Evolutionary conservation across 495 filamentous ascomycete species (phyloP).

Genomic region (Jackrogersella minutella): DNA sequence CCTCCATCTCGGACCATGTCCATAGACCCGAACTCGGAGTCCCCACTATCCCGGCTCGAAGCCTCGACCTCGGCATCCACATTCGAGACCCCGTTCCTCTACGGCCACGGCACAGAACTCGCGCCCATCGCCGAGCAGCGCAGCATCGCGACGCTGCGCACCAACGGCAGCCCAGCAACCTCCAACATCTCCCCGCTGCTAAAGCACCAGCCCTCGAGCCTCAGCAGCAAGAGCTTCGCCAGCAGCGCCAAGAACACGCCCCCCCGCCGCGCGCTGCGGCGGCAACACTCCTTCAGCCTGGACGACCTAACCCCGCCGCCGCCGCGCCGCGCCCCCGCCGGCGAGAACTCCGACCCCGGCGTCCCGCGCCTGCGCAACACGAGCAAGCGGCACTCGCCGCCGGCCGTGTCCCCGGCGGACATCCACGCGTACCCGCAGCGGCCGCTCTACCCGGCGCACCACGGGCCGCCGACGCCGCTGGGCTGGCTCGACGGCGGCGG

Average conservation of each 20-base stretch:
- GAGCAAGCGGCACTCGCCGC: slow-evolving; percentile 47
- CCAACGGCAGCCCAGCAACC: slow-evolving; percentile 22
- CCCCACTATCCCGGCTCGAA: slow-evolving; percentile 32
- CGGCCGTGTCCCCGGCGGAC: slow-evolving; percentile 40
- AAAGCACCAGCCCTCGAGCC: slow-evolving; percentile 35
- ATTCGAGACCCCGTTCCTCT: slow-evolving; percentile 45
- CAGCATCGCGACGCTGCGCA: slow-evolving; percentile 43
- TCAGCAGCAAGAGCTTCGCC: slow-evolving; percentile 2
- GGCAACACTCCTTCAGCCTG: slow-evolving; percentile 44
- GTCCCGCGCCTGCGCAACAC: slow-evolving; percentile 44
- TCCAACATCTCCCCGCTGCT: slow-evolving; percentile 42
- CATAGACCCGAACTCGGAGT: slow-evolving; percentile 37
- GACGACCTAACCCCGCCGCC: slow-evolving; percentile 44
- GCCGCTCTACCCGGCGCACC: slow-evolving; percentile 45
- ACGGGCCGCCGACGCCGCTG: slow-evolving; percentile 39
- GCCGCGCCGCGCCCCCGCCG: not conserved
- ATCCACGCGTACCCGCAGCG: slow-evolving; percentile 49
- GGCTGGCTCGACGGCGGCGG: slow-evolving; percentile 25
- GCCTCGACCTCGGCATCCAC: slow-evolving; percentile 2
- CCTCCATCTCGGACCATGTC: slow-evolving; percentile 18
- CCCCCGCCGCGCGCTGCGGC: slow-evolving; percentile 24
- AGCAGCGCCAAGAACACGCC: not conserved
- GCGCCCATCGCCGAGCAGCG: slow-evolving; percentile 53
- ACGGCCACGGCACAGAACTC: slow-evolving; percentile 52
- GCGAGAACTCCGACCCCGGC: slow-evolving; percentile 10